phyloP scores from a whole-genome alignment of 2,329 filamentous ascomycete species.

The Orbilia javanica region DNA sequence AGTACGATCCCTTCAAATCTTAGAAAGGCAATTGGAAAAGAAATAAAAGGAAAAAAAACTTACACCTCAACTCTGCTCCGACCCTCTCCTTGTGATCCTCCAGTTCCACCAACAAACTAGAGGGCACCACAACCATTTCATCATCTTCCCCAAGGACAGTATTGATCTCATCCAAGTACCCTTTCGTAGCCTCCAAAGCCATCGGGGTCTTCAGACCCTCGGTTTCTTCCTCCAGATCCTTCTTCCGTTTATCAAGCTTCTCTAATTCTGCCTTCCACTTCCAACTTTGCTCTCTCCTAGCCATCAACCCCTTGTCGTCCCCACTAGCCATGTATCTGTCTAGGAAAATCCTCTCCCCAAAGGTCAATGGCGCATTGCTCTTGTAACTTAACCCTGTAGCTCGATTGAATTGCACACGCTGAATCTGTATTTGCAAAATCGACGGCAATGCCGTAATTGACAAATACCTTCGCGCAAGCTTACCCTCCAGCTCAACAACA shows the following conservation, averaged over 20 bases:
- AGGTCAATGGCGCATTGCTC: slow-evolving; percentile 79
- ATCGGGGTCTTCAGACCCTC: slow-evolving; percentile 53
- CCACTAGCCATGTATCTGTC: slow-evolving; percentile 84
- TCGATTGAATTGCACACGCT: slow-evolving; percentile 80
- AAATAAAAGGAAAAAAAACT: neutral
- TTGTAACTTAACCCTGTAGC: slow-evolving; percentile 74
- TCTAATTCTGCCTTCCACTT: slow-evolving; percentile 76
- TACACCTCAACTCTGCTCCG: slow-evolving; percentile 66
- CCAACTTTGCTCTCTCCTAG: slow-evolving; percentile 79
- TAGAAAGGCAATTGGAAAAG: neutral
- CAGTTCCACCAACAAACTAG: slow-evolving; percentile 66
- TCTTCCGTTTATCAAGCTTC: slow-evolving; percentile 68
- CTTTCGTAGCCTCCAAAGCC: slow-evolving; percentile 63
- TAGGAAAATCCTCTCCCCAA: slow-evolving; percentile 85
- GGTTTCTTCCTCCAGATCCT: slow-evolving; percentile 62
- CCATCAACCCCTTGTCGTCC: slow-evolving; percentile 71
- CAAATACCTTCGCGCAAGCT: slow-evolving; percentile 74
- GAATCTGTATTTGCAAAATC: slow-evolving; percentile 88
- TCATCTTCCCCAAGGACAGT: slow-evolving; percentile 64
- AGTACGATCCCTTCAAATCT: neutral
- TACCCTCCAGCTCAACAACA: slow-evolving; percentile 76
- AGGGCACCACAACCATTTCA: slow-evolving; percentile 65
- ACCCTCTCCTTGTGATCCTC: slow-evolving; percentile 67
- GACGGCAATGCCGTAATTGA: slow-evolving; percentile 83
- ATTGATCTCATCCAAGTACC: slow-evolving; percentile 67